Percentiles rank a stretch among this genome's conserved stretches.
Evolutionary conservation across 495 filamentous ascomycete species (phyloP).

Genomic region (Penicillium cinerascens): DNA sequence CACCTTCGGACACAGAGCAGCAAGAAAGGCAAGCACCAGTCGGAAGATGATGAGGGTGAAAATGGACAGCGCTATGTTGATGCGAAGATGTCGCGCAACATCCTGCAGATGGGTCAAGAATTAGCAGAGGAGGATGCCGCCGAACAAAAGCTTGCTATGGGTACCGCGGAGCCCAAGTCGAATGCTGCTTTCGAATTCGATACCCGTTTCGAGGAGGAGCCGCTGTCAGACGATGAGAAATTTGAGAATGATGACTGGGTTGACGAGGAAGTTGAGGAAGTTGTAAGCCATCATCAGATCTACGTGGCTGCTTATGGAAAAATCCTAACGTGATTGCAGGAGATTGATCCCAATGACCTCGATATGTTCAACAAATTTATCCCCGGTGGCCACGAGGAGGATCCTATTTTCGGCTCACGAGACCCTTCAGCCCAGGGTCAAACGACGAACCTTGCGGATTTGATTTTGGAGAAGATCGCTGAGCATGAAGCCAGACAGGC

Average conservation of each 20-base stretch:
- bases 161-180: slow-evolving; percentile 24
- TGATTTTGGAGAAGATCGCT: slow-evolving; percentile 92
- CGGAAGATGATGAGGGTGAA: slow-evolving; percentile 55
- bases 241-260: slow-evolving; percentile 54
- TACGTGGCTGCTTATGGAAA: neutral
- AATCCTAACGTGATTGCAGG: slow-evolving; percentile 39
- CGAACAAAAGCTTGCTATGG: slow-evolving; percentile 38
- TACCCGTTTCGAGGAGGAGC: slow-evolving; percentile 53
- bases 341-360: slow-evolving; percentile 85
- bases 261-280: slow-evolving; percentile 71
- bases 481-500: slow-evolving; percentile 74
- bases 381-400: slow-evolving; percentile 48
- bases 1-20: slow-evolving; percentile 53
- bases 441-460: slow-evolving; percentile 79
- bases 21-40: slow-evolving; percentile 54
- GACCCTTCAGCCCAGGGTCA: slow-evolving; percentile 43
- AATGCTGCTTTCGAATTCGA: slow-evolving; percentile 67
- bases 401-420: slow-evolving; percentile 48
- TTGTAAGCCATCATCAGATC: slow-evolving; percentile 38
- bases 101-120: slow-evolving; percentile 80
- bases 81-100: slow-evolving; percentile 79
- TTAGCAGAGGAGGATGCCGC: slow-evolving; percentile 71
- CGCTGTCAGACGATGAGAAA: slow-evolving; percentile 55
- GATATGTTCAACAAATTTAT: slow-evolving; percentile 89
- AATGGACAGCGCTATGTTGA: slow-evolving; percentile 72